Evolutionary conservation across 495 filamentous ascomycete species (phyloP).

Genomic region (Tetracladium setigerum): DNA sequence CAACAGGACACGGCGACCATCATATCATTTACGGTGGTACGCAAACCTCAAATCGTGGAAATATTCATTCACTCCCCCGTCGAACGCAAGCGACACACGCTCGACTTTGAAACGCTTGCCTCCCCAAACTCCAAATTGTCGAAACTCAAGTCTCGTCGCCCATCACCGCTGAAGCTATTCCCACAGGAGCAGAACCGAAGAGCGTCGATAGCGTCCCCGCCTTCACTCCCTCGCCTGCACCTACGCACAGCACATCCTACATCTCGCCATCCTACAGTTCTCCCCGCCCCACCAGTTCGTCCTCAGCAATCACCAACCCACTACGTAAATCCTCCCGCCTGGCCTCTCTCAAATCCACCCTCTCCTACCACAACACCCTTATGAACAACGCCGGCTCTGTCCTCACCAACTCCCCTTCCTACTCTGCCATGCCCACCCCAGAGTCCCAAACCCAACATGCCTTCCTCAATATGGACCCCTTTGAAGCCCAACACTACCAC

Average conservation of each 20-base stretch:
- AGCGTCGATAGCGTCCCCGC: constrained; percentile 10
- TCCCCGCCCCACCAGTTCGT: no score
- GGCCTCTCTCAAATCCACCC: constrained; percentile 8
- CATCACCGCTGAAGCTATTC: constrained; percentile 15
- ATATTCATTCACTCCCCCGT: constrained; percentile 7
- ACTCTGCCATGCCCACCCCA: background rate
- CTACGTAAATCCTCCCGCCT: constrained; percentile 7
- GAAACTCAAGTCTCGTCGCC: constrained; percentile 9
- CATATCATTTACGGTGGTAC: constrained; percentile 15
- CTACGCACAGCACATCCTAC: background rate
- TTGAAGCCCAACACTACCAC: constrained; percentile 4
- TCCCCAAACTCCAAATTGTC: background rate
- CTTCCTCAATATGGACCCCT: constrained; percentile 18
- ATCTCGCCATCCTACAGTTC: background rate
- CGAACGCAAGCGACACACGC: constrained; percentile 7
- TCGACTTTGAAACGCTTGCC: constrained; percentile 5
- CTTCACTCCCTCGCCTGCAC: constrained; percentile 3
- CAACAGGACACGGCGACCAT: constrained; percentile 18
- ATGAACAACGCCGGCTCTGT: no score
- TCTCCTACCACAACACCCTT: constrained; percentile 6
- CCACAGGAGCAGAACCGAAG: constrained; percentile 5
- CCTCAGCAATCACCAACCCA: constrained; percentile 1
- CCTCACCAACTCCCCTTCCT: no score
- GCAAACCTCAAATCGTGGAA: constrained; percentile 20
- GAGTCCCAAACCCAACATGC: constrained; percentile 2